Evolutionary conservation across 345 rosid species (phyloP).

Genomic region (Abelmoschus esculentus): DNA sequence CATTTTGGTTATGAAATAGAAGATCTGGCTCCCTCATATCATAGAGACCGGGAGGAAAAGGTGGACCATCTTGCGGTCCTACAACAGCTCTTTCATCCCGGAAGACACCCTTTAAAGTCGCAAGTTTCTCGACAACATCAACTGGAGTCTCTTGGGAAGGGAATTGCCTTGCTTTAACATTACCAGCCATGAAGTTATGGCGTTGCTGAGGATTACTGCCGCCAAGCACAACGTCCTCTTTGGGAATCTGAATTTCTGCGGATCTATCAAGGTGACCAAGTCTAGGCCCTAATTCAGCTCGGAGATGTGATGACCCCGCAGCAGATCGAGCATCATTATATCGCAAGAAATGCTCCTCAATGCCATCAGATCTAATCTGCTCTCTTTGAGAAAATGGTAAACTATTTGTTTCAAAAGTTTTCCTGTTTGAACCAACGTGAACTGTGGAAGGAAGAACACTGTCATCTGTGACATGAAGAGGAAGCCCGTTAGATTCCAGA

Average conservation of each 20-base stretch:
- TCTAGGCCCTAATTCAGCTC: slow-evolving; percentile 35
- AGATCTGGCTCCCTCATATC: slow-evolving; percentile 40
- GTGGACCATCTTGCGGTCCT: slow-evolving; percentile 46
- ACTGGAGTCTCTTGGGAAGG: slow-evolving; percentile 28
- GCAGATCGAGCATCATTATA: slow-evolving; percentile 37
- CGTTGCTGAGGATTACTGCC: slow-evolving; percentile 30
- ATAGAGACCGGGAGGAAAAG: slow-evolving; percentile 43
- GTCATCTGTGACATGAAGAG: slow-evolving; percentile 26
- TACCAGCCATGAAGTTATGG: slow-evolving; percentile 28
- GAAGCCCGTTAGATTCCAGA: slow-evolving; percentile 31
- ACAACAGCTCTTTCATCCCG: slow-evolving; percentile 41
- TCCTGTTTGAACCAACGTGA: slow-evolving; percentile 31
- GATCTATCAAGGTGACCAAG: slow-evolving; percentile 26
- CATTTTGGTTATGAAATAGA: slow-evolving; percentile 31
- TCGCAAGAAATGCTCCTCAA: slow-evolving; percentile 34
- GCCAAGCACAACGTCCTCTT: slow-evolving; percentile 44
- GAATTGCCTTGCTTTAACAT: slow-evolving; percentile 39
- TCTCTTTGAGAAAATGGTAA: slow-evolving; percentile 36
- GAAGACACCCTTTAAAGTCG: slow-evolving; percentile 48
- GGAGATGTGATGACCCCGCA: slow-evolving; percentile 34
- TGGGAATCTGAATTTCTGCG: slow-evolving; percentile 31
- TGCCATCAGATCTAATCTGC: slow-evolving; percentile 32
- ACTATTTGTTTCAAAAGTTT: slow-evolving; percentile 18
- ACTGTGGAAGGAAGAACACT: slow-evolving; percentile 22
- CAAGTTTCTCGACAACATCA: slow-evolving; percentile 54